These are phyloP conservation scores for Linnemannia zychae DNA, from an alignment of 192 early-diverging fungal species.

Conservation along the genomic window DNA sequence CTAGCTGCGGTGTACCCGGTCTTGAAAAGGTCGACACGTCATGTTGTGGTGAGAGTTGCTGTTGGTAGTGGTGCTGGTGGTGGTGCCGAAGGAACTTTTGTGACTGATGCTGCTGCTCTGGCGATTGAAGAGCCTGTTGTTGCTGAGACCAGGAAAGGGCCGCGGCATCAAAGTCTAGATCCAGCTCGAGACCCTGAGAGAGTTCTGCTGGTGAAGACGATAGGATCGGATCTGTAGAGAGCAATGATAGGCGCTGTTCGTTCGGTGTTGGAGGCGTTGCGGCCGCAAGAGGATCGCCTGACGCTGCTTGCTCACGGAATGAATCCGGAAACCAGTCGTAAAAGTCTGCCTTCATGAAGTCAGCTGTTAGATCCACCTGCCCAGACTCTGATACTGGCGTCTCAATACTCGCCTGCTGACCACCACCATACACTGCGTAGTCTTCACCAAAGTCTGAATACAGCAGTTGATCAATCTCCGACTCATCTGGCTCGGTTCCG, in stretches of 20 bases:
- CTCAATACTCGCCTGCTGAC: not conserved
- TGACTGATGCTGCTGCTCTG: conserved; percentile 13
- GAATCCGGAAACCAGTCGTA: conserved; percentile 50
- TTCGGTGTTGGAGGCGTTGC: not conserved
- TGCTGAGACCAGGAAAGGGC: conserved; percentile 35
- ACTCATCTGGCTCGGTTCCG: conserved; percentile 28
- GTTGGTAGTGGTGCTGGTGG: conserved; percentile 2
- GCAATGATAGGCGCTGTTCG: conserved; percentile 23
- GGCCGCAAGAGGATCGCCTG: not conserved
- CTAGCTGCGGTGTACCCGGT: conserved; percentile 30
- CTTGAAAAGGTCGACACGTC: conserved; percentile 7
- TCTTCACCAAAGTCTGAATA: conserved; percentile 46
- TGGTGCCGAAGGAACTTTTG: not conserved
- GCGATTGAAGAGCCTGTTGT: conserved; percentile 15
- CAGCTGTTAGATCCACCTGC: conserved; percentile 5
- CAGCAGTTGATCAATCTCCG: conserved; percentile 39
- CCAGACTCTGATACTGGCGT: conserved; percentile 37
- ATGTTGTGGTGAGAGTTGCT: not conserved
- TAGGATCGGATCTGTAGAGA: conserved; percentile 33
- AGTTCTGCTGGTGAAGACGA: conserved; percentile 40
- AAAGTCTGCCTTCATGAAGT: conserved; percentile 16
- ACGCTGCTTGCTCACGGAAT: not conserved
- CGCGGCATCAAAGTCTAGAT: conserved; percentile 26
- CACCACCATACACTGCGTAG: conserved; percentile 23
- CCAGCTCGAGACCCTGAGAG: conserved; percentile 27